Conservation (phyloP, 2,329 filamentous ascomycete genomes). For the Neopestalotiopsis rosae region DNA sequence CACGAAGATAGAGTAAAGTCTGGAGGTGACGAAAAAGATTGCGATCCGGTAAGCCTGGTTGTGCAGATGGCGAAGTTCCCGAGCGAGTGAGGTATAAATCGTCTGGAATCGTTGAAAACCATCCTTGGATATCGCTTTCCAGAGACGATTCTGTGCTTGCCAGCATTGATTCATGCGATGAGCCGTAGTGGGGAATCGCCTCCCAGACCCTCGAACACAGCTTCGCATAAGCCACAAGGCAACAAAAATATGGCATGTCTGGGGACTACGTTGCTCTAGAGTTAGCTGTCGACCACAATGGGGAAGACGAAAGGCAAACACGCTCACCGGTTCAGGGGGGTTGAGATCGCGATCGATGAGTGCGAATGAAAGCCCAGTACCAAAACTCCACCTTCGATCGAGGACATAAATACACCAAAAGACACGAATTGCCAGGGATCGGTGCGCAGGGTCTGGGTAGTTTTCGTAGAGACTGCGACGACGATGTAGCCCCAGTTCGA, state of each 20-base stretch:
- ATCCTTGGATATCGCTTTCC: slow-evolving; percentile 6
- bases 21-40: not conserved
- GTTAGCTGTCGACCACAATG: not conserved
- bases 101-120: slow-evolving; percentile 10
- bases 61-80: not conserved
- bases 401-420: slow-evolving; percentile 18
- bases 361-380: slow-evolving; percentile 15
- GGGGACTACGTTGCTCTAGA: slow-evolving; percentile 16
- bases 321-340: slow-evolving; percentile 14
- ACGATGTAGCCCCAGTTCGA: slow-evolving; percentile 16
- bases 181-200: slow-evolving; percentile 11
- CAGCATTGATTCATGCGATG: slow-evolving; percentile 37
- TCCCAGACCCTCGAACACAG: slow-evolving; percentile 16
- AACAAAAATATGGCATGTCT: slow-evolving; percentile 32
- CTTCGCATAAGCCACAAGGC: slow-evolving; percentile 10
- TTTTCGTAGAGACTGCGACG: slow-evolving; percentile 34
- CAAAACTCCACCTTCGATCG: slow-evolving; percentile 17
- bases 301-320: not conserved
- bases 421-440: not conserved
- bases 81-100: not conserved
- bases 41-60: not conserved
- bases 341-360: slow-evolving; percentile 14
- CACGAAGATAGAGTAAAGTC: slow-evolving; percentile 14
- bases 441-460: slow-evolving; percentile 29
- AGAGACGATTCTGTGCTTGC: slow-evolving; percentile 22